Base-by-base conservation (phyloP, 345 rosid genomes). In the Eucalyptus tenuipes region DNA sequence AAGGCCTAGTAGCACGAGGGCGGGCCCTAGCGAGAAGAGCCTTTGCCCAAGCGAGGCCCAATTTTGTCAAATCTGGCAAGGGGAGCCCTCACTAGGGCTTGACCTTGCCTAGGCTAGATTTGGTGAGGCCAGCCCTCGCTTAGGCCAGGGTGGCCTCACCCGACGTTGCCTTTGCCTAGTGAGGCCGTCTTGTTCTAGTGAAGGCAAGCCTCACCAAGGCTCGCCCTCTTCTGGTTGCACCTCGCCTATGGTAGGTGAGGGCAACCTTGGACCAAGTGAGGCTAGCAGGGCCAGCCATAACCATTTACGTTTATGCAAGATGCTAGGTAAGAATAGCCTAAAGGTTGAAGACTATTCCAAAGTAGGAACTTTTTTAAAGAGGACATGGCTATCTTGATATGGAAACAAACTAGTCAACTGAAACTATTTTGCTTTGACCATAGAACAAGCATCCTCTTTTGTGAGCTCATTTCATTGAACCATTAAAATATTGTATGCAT, bases 221-320 rank as follows among this genome's bases (percentile, higher is more conserved):
- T 52, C 8, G 0, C 25, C 1, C 57, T 18, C 57, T 52, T 25
- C 57, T 0, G 8, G 1, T 52, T 8, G 10, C 57, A 20, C 25
- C 57, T 52, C 57, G 1, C 25, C 57, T 7, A 52, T 52, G 57
- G 57, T 0, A 52, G 5, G 0, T 5, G 4, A 52, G 57, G 57
- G 4, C 57, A 52, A 52, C 10, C 57, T 0, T 7, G 2, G 57
- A 52, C 57, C 57, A 52, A 52, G 10, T 0, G 0, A 52, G 25
- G 57, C 57, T 52, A 52, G 7, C 0, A 4, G 2, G 53, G 5
- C 25, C 2, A 1, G 7, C 25, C 57, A 52, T 20, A 93, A 3
- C 86, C 55, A 93, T 88, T 94, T 97, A 89, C 0, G 75, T 7
- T 68, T 31, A 68, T 17, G 24, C 11, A 33, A 33, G 81, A 33